A percentile compares a stretch with the other conserved stretches of the same genome.
Evolutionary conservation across 208 protist species (phyloP).

Genomic region (Leishmania lainsoni): DNA sequence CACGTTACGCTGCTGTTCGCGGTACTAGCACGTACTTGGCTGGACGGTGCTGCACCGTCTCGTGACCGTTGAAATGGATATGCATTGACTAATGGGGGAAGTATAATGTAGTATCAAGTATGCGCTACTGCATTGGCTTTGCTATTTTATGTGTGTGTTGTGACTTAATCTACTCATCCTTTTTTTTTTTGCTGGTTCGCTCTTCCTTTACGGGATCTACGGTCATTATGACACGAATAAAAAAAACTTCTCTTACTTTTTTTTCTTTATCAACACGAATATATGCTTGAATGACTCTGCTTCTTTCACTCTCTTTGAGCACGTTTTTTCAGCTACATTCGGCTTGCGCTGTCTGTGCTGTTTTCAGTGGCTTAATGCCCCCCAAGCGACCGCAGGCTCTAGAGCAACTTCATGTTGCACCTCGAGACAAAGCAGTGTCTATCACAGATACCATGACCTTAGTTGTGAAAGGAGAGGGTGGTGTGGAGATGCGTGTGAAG

Average conservation of each 20-base stretch:
- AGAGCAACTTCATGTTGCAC: constrained; percentile 64
- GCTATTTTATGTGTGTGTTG: not conserved
- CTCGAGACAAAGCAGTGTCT: constrained; percentile 71
- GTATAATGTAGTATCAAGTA: too few species aligned
- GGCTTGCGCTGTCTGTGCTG: not conserved
- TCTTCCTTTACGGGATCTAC: not conserved
- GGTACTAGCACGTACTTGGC: not conserved
- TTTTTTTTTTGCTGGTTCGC: not conserved
- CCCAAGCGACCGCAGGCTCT: constrained; percentile 75
- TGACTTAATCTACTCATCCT: not conserved
- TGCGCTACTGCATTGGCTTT: too few species aligned
- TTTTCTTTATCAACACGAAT: not conserved
- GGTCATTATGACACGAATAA: not conserved
- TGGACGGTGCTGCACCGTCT: not conserved
- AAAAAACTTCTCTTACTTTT: not conserved
- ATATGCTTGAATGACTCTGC: not conserved
- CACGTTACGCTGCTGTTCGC: not conserved
- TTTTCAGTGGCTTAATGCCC: constrained; percentile 50
- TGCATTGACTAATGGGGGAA: not conserved
- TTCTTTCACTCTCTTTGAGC: not conserved
- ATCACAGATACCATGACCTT: constrained; percentile 92
- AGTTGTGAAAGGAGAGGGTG: constrained; percentile 88
- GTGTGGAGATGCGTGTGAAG: constrained; percentile 88
- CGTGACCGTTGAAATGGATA: not conserved
- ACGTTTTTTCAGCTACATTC: not conserved